Conservation (phyloP, 345 rosid species). For the Pistacia atlantica region DNA sequence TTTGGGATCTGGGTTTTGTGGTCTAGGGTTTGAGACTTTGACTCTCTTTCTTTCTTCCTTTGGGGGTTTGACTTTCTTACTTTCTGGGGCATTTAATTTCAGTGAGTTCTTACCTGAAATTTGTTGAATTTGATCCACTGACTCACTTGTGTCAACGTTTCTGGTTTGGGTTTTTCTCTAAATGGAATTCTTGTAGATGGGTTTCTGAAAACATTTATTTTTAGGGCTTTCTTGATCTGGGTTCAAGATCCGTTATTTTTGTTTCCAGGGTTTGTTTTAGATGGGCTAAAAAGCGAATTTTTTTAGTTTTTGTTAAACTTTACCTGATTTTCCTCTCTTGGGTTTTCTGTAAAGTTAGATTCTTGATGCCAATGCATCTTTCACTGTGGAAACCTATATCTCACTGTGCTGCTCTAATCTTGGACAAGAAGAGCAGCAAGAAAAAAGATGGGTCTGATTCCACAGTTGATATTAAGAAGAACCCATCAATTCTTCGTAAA, state of each 20-base stretch:
- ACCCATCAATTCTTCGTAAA: slow-evolving; percentile 61
- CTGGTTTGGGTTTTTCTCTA: slow-evolving; percentile 6
- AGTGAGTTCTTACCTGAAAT: slow-evolving; percentile 28
- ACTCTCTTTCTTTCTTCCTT: slow-evolving; percentile 33
- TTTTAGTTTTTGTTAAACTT: slow-evolving; percentile 10
- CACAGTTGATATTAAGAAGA: slow-evolving; percentile 45
- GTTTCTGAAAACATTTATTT: slow-evolving; percentile 17
- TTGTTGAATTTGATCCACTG: slow-evolving; percentile 6
- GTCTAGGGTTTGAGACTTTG: slow-evolving; percentile 59
- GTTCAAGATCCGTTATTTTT: slow-evolving; percentile 23
- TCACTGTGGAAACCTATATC: slow-evolving; percentile 98
- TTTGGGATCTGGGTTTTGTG: slow-evolving; percentile 64
- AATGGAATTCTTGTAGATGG: slow-evolving; percentile 21
- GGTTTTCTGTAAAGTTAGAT: slow-evolving; percentile 25
- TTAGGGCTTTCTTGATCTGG: slow-evolving; percentile 41
- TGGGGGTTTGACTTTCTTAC: slow-evolving; percentile 53
- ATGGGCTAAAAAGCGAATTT: slow-evolving; percentile 29
- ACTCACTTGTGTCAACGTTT: not conserved
- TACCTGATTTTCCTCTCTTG: slow-evolving; percentile 28
- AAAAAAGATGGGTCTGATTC: slow-evolving; percentile 72
- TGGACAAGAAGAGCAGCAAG: slow-evolving; percentile 83
- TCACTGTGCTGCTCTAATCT: slow-evolving; percentile 89
- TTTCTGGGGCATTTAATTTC: slow-evolving; percentile 20
- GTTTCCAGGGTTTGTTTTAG: slow-evolving; percentile 26
- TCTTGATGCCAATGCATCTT: slow-evolving; percentile 70